phyloP scores from a whole-genome alignment of 345 rosid genomes.

The Boechera divaricarpa region DNA sequence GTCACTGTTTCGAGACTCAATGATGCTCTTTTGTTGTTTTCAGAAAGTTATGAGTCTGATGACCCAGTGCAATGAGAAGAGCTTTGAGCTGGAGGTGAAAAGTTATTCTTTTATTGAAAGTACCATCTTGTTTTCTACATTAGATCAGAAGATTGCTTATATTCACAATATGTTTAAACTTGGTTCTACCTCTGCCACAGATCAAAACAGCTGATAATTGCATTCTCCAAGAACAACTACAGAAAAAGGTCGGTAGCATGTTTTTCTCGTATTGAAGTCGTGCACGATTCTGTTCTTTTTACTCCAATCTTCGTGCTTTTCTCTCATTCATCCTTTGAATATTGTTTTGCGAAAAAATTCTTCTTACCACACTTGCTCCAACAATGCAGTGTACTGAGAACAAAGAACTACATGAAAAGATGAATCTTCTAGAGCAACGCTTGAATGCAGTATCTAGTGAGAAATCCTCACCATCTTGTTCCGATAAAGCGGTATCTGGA shows the following conservation, averaged over 20 bases:
- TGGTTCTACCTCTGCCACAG: slow-evolving; percentile 57
- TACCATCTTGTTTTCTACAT: slow-evolving; percentile 19
- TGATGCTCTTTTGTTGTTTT: slow-evolving; percentile 40
- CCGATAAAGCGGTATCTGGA: slow-evolving; percentile 53
- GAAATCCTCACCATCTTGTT: slow-evolving; percentile 51
- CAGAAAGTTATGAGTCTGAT: slow-evolving; percentile 92
- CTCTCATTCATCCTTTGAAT: slow-evolving; percentile 7
- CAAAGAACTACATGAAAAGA: slow-evolving; percentile 80
- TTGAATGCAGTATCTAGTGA: slow-evolving; percentile 60
- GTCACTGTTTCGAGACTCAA: slow-evolving; percentile 29
- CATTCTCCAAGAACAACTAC: slow-evolving; percentile 95
- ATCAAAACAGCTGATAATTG: slow-evolving; percentile 97
- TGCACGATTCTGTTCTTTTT: neutral
- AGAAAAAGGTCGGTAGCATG: slow-evolving; percentile 67
- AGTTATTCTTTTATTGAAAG: neutral
- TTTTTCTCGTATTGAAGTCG: neutral
- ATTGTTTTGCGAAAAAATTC: slow-evolving; percentile 9
- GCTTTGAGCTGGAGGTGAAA: slow-evolving; percentile 95
- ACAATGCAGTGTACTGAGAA: slow-evolving; percentile 76
- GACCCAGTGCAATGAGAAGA: slow-evolving; percentile 94
- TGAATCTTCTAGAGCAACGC: slow-evolving; percentile 69
- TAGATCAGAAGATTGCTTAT: slow-evolving; percentile 16
- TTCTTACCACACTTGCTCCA: slow-evolving; percentile 22
- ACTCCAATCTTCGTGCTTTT: slow-evolving; percentile 23
- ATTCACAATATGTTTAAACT: slow-evolving; percentile 31